These are phyloP conservation scores for Puya raimondii DNA, from an alignment of 176 grass and related monocot genomes.

Conservation along the genomic window DNA sequence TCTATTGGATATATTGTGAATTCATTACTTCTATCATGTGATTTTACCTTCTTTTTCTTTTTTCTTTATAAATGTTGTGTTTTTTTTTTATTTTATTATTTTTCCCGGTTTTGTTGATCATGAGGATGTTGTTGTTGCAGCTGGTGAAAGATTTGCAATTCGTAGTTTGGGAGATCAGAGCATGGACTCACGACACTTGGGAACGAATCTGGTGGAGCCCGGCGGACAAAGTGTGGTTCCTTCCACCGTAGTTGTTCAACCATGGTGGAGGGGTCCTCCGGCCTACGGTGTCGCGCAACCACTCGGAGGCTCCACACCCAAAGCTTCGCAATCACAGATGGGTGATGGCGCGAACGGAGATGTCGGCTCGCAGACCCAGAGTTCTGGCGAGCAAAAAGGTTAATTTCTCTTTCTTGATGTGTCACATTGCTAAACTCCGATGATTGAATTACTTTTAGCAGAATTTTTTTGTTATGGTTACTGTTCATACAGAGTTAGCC, in stretches of 20 bases:
- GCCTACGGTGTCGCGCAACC: neutral
- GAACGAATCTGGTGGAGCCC: neutral
- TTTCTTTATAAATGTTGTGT: neutral
- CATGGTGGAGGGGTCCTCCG: constrained; percentile 4
- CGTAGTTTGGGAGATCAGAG: neutral
- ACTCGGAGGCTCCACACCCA: neutral
- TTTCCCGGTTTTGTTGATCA: neutral
- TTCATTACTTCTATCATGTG: neutral
- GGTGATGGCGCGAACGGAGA: neutral
- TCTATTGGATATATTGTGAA: too few relatives aligned
- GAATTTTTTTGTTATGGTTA: neutral
- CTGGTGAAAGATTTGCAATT: neutral
- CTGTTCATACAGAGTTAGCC: neutral
- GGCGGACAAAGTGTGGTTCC: neutral
- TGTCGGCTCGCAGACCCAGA: neutral
- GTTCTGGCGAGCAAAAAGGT: neutral
- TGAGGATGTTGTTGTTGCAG: neutral
- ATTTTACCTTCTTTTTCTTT: neutral
- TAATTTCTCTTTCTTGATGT: neutral
- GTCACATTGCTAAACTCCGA: neutral
- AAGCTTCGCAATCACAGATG: neutral
- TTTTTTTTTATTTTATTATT: neutral
- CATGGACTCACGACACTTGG: neutral
- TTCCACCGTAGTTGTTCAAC: neutral
- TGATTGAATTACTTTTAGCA: neutral